phyloP scores from a whole-genome alignment of 1,284 basidiomycete genomes.

The Ganoderma sp. region DNA sequence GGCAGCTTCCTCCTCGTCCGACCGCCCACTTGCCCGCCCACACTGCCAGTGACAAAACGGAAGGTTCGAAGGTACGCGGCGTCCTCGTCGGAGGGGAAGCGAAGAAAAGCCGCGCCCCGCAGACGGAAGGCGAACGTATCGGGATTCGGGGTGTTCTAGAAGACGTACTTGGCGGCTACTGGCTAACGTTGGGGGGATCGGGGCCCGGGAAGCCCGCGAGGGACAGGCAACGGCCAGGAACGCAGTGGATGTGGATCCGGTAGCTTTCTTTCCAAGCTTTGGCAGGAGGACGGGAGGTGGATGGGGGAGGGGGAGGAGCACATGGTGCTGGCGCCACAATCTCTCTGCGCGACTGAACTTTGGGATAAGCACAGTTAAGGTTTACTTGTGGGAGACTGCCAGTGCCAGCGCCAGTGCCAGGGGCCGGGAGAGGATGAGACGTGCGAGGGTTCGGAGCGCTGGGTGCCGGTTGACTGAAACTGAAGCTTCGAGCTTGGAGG shows the following conservation, averaged over 20 bases:
- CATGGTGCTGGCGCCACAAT: neutral
- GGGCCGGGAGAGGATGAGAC: too few species aligned
- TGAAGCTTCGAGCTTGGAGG: neutral
- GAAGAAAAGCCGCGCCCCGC: neutral
- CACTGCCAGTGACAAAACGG: too few species aligned
- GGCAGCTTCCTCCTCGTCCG: too few species aligned
- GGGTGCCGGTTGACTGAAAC: neutral
- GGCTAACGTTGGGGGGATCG: too few species aligned
- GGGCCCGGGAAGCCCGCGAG: neutral
- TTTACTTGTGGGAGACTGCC: too few species aligned
- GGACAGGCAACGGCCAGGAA: neutral
- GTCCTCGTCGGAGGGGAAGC: neutral
- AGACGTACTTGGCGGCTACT: too few species aligned
- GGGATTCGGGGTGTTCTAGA: neutral
- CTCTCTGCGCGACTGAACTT: neutral
- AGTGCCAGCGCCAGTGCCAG: too few species aligned
- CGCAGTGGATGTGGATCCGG: neutral
- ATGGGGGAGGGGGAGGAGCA: too few species aligned
- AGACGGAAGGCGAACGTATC: neutral
- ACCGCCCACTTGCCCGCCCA: too few species aligned
- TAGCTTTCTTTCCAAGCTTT: too few species aligned
- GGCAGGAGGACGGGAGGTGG: too few species aligned
- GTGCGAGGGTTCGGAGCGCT: neutral
- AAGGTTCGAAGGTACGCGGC: neutral
- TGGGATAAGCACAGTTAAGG: too few species aligned